Percentiles rank a stretch among this genome's conserved stretches.
Evolutionary conservation across 2,329 filamentous ascomycete species (phyloP).

Genomic region (Blastomyces emzantsi): DNA sequence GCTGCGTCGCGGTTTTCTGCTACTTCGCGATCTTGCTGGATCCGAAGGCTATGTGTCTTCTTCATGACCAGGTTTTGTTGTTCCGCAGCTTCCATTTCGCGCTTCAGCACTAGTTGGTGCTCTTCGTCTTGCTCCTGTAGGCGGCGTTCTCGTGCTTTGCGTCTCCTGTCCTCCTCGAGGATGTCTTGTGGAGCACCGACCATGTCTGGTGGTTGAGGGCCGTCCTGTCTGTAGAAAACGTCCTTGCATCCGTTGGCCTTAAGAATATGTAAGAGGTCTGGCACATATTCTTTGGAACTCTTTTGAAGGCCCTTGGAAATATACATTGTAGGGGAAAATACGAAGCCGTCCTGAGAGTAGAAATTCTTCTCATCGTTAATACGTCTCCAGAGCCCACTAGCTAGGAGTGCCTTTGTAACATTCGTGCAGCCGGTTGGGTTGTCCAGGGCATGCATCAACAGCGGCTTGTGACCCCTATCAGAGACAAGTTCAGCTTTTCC

Average conservation of each 20-base stretch:
- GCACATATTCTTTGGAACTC: slow-evolving; percentile 11
- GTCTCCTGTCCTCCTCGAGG: slow-evolving; percentile 13
- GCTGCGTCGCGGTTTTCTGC: slow-evolving; percentile 13
- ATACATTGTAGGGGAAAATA: slow-evolving; percentile 59
- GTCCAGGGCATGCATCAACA: slow-evolving; percentile 50
- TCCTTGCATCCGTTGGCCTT: slow-evolving; percentile 16
- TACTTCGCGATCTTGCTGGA: slow-evolving; percentile 15
- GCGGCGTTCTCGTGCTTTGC: slow-evolving; percentile 12
- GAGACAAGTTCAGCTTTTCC: slow-evolving; percentile 39
- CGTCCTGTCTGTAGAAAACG: slow-evolving; percentile 15
- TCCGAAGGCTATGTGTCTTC: slow-evolving; percentile 14
- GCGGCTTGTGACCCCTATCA: slow-evolving; percentile 42
- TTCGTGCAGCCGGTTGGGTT: slow-evolving; percentile 48
- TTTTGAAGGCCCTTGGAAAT: slow-evolving; percentile 26
- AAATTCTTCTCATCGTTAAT: slow-evolving; percentile 53
- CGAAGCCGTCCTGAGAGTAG: slow-evolving; percentile 45
- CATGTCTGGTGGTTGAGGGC: slow-evolving; percentile 17
- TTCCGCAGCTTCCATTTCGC: slow-evolving; percentile 12
- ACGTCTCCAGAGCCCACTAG: slow-evolving; percentile 56
- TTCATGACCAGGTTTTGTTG: slow-evolving; percentile 13
- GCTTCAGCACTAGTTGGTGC: slow-evolving; percentile 13
- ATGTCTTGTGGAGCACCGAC: slow-evolving; percentile 16
- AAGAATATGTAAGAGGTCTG: slow-evolving; percentile 15
- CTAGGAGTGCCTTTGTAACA: slow-evolving; percentile 51
- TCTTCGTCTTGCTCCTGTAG: slow-evolving; percentile 17